Conservation (phyloP, 768 basidiomycete genomes). For the Mycena albidolilacea region DNA sequence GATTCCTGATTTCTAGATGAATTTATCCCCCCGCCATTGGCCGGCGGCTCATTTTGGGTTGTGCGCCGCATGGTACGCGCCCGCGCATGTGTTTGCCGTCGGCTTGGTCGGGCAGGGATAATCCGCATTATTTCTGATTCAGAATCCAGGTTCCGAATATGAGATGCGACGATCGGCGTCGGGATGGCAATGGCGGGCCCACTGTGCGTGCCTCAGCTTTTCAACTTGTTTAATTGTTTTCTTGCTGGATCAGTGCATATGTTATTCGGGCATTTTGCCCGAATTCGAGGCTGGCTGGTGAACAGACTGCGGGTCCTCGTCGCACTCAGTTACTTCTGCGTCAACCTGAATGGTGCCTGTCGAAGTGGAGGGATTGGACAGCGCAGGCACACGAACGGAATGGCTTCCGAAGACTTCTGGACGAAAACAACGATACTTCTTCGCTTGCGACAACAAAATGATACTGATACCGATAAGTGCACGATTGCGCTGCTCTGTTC, state of each 20-base stretch:
- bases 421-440: no score
- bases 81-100: slow-evolving; percentile 22
- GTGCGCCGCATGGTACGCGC: slow-evolving; percentile 5
- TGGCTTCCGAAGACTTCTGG: no score
- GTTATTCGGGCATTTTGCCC: not conserved
- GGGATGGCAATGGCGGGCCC: not conserved
- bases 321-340: no score
- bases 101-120: slow-evolving; percentile 9
- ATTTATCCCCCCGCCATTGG: slow-evolving; percentile 1
- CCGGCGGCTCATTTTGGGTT: not conserved
- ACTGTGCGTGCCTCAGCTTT: no score
- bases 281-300: not conserved
- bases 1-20: not conserved
- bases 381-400: no score
- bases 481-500: no score
- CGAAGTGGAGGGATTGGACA: no score
- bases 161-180: not conserved
- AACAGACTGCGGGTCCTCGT: no score
- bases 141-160: no score
- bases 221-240: not conserved
- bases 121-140: not conserved
- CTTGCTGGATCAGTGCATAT: not conserved
- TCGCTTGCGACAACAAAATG: no score
- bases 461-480: no score
- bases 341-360: no score